Base-by-base conservation (phyloP, 1,139 yeast species). In the Entelexis paramagnoliae region DNA sequence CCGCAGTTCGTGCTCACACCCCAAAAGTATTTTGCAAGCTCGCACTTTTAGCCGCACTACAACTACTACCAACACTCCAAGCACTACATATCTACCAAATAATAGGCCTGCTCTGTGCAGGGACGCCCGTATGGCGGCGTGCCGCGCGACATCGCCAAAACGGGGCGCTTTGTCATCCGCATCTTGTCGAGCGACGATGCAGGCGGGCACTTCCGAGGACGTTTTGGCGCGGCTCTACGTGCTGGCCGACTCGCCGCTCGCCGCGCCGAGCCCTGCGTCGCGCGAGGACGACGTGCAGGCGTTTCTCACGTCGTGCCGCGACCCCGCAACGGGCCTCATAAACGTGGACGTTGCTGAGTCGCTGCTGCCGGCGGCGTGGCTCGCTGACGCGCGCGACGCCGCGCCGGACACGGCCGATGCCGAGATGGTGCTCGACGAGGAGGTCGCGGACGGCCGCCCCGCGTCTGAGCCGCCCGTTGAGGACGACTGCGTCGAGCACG, bases 151-250 rank as follows among this genome's bases (percentile, higher is more conserved):
- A n/a, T n/a, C n/a, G n/a, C n/a, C n/a, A n/a, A n/a, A n/a, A 19
- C 35, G 19, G 7, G 8, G 17, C 35, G 24, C 10, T 38, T 38
- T 38, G 42, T 38, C 42, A 38, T 22, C 42, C 14, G 16, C 30
- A n/a, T 30, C 14, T 8, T 19, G 42, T 24, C 9, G 11, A 4
- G 30, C 30, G 42, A 24, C 34, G 17, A 35, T 41, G 46, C 30
- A 30, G 45, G 13, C 50, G n/a, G 55, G 52, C 48, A 16, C 53
- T 9, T 47, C 46, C 19, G 48, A 46, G 36, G 52, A 52, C 50
- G 50, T 54, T 13, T 26, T 54, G 34, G 40, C 55, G 47, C 55
- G 55, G 16, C 34, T 54, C 6, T 54, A 42, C 43, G 36, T 47
- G 28, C 43, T 54, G 19, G 57, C 57, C 17, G 19, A 34, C 20